phyloP scores from a whole-genome alignment of 148 eudicot genomes.

The Drosera capensis region DNA sequence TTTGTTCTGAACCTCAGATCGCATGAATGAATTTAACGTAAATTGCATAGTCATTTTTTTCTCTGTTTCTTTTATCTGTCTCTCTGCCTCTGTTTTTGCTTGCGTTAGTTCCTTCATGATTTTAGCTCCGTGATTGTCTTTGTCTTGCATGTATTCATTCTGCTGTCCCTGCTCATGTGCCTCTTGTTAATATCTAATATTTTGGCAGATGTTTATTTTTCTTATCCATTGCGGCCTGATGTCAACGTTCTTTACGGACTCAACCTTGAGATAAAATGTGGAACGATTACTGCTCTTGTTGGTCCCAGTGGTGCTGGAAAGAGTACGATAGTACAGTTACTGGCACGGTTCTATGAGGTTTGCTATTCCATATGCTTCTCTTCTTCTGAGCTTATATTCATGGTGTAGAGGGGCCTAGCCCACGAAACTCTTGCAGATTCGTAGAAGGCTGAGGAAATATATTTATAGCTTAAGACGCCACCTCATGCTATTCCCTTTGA shows the following conservation, averaged over 20 bases:
- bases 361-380: background rate
- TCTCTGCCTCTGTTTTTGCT: too few relatives aligned
- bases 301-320: constrained; percentile 99
- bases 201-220: constrained; percentile 90
- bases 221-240: constrained; percentile 92
- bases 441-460: too few relatives aligned
- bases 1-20: background rate
- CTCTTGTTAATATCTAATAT: background rate
- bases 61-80: background rate
- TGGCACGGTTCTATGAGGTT: constrained; percentile 98
- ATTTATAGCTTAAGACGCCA: too few relatives aligned
- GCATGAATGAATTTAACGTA: background rate
- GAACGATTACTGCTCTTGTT: constrained; percentile 88
- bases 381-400: background rate
- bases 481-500: too few relatives aligned
- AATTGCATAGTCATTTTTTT: background rate
- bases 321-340: constrained; percentile 87
- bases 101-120: too few relatives aligned
- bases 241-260: constrained; percentile 69
- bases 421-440: too few relatives aligned
- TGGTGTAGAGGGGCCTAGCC: too few relatives aligned
- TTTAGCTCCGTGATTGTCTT: background rate
- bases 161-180: background rate
- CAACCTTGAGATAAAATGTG: constrained; percentile 57
- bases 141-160: background rate